Evolutionary conservation across 495 filamentous ascomycete genomes (phyloP), one percentile per base, ranked within the genome.

Genomic region (Tetracladium setigerum): DNA sequence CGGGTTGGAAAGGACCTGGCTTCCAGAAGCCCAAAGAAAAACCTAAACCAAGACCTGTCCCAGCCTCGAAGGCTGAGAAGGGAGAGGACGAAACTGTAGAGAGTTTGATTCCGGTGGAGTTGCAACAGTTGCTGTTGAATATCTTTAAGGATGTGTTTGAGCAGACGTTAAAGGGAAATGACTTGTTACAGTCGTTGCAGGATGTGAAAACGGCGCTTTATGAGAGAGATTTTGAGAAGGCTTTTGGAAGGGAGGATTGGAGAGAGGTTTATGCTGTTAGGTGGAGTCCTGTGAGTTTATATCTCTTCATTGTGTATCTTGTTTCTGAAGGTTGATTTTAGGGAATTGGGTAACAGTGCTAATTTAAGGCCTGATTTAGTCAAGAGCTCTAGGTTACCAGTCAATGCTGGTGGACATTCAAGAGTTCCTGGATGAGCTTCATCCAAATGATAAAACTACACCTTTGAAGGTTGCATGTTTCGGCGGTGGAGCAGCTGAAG

Each of bases 401-500:
- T 69, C 77, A 6, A 58, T 95, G 4, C 72, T 97, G 24, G 53
- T 64, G 15, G 73, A 71, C 30, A 62, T 75, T n/a, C 50, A 51
- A 15, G 59, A 62, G 1, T 58, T 76, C 30, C 22, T 80, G 14
- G 55, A 58, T 30, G 37, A 43, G 18, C 46, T 69, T 33, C 55
- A 60, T 17, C 18, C 38, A 14, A 4, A 2, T 13, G 10, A 15
- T 22, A 18, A 13, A 19, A 43, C n/a, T 12, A 30, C 35, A 17
- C 38, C n/a, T 12, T 50, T n/a, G 18, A 24, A 68, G 39, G 62
- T 84, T 5, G 72, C 87, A 12, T 85, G 80, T 55, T 76, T 97
- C 57, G 92, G 92, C 34, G 92, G 89, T 33, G 89, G 88, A 31
- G 88, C 88, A 0, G 89, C 89, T 12, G 92, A 98, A 65, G 68